These are phyloP conservation scores for Panellus pusillus DNA, from an alignment of 768 basidiomycete genomes.

Conservation along the genomic window DNA sequence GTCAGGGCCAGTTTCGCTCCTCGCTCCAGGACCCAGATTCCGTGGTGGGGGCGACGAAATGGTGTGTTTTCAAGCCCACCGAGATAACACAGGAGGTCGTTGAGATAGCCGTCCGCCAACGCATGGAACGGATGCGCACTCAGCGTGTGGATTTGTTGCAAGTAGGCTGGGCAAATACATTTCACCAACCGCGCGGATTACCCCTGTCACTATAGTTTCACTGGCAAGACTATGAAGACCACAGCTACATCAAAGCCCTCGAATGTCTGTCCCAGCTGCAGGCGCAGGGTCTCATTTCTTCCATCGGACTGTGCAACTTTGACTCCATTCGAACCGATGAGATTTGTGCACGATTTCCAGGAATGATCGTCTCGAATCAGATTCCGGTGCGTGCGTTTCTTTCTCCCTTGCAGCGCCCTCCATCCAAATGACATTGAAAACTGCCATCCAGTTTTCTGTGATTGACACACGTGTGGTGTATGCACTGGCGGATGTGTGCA, in stretches of 20 bases:
- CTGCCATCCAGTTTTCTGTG: conserved; percentile 63
- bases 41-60: conserved; percentile 79
- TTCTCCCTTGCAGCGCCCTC: conserved; percentile 1
- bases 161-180: conserved; percentile 35
- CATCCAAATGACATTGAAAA: background rate
- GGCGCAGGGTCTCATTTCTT: conserved; percentile 55
- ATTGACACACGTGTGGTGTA: conserved; percentile 73
- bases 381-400: conserved; percentile 58
- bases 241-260: conserved; percentile 42
- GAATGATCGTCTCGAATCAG: conserved; percentile 78
- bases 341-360: conserved; percentile 72
- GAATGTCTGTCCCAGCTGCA: conserved; percentile 61
- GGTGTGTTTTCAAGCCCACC: conserved; percentile 72
- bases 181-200: background rate
- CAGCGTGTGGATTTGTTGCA: conserved; percentile 69
- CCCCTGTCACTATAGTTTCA: conserved; percentile 55
- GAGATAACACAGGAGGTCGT: conserved; percentile 55
- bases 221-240: conserved; percentile 70
- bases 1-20: conserved; percentile 68
- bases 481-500: conserved; percentile 76
- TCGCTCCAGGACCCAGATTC: conserved; percentile 39
- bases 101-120: conserved; percentile 64
- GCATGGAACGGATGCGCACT: conserved; percentile 66
- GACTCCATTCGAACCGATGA: conserved; percentile 74
- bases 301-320: conserved; percentile 81